Evolutionary conservation across 2,329 filamentous ascomycete genomes (phyloP), one percentile per base, ranked within the genome.

Genomic region (Penicillium concentricum): DNA sequence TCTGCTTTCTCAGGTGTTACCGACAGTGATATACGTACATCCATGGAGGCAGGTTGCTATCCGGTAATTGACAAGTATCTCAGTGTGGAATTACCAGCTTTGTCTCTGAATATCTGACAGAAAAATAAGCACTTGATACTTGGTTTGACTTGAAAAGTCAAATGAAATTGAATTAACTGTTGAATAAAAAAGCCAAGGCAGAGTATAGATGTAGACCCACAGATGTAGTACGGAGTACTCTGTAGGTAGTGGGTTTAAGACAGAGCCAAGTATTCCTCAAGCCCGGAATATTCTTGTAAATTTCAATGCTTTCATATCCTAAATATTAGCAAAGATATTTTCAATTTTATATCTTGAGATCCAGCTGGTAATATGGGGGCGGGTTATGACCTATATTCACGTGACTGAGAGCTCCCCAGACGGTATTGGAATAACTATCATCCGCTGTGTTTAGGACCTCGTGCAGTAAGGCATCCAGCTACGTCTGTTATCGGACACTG

Each of bases 401-500:
- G 51, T 54, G 51, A 54, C 18, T 4, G 0, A 0, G 8, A 52
- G 50, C 41, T 45, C 47, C 47, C 47, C 47, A 15, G 15, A 41
- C 4, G 10, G 32, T 4, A 3, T 6, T 16, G 54, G 48, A 52
- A 15, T 8, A 56, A 56, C 20, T 26, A 41, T 52, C 7, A 16
- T 45, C 35, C 51, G 54, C 13, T 18, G 51, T 51, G 51, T 51
- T 46, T 51, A 35, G 35, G 51, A 28, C 26, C 22, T 65, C 59
- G 26, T 60, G 39, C 5, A 56, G 54, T 15, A 51, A 32, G 20
- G 56, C 35, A 15, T 22, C 34, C 34, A 57, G 51, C 44, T 48
- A 43, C 37, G n/a, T 47, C 15, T 51, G 48, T 44, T 41, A 54
- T 55, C 54, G 52, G 56, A 61, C 39, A 51, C 59, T 59, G 63